phyloP scores from a whole-genome alignment of 1,139 yeast species.

The Taphrina betulina region DNA sequence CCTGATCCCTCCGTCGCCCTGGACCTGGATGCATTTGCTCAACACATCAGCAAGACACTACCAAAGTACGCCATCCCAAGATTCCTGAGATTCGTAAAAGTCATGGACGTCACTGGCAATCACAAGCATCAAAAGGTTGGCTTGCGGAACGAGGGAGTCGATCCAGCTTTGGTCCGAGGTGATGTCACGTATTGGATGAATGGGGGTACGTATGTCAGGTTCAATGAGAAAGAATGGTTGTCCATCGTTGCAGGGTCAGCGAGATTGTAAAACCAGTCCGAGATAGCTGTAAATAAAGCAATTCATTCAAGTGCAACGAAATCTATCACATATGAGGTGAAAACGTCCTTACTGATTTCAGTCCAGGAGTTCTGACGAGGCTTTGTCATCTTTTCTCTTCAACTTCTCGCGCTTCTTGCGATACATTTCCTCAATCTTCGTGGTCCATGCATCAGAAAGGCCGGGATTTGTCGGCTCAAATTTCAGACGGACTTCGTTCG shows the following conservation, averaged over 20 bases:
- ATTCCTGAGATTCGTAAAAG: conserved; percentile 65
- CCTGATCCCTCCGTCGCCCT: conserved; percentile 48
- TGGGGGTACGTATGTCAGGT: conserved; percentile 14
- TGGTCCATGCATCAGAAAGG: not conserved
- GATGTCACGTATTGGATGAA: conserved; percentile 20
- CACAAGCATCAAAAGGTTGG: conserved; percentile 78
- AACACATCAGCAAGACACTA: conserved; percentile 51
- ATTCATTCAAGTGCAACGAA: too few species aligned
- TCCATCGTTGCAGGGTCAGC: conserved; percentile 23
- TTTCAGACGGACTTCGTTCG: not conserved
- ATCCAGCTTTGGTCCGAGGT: conserved; percentile 9
- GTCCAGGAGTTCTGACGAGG: too few species aligned
- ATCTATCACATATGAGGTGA: too few species aligned
- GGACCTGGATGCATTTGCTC: conserved; percentile 45
- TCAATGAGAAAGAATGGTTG: conserved; percentile 9
- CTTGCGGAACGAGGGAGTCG: conserved; percentile 26
- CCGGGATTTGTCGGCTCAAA: not conserved
- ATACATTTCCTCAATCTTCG: not conserved
- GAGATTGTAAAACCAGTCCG: conserved; percentile 7
- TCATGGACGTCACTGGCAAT: conserved; percentile 71
- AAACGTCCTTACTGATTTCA: too few species aligned
- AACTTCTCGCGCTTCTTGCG: not conserved
- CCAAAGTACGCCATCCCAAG: conserved; percentile 91
- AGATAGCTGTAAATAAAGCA: too few species aligned
- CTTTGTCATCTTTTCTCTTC: too few species aligned